phyloP scores from a whole-genome alignment of 1,284 basidiomycete genomes.

The Moesziomyces sp. region DNA sequence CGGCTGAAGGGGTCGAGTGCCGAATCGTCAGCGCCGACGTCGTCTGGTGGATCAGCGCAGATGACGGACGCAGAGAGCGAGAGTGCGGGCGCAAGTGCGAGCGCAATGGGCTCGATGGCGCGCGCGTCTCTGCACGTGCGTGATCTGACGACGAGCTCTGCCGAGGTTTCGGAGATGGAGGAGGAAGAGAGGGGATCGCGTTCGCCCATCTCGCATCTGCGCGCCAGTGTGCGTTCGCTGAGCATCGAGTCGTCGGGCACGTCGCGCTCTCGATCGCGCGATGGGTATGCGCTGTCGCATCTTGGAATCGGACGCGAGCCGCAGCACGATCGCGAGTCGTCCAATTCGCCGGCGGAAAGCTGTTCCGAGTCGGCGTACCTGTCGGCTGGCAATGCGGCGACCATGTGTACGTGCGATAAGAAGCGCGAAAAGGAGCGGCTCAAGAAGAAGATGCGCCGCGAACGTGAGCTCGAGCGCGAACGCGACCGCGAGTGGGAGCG shows the following conservation, averaged over 20 bases:
- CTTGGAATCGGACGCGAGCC: slow-evolving; percentile 5
- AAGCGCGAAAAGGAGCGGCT: slow-evolving; percentile 47
- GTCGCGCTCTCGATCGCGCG: slow-evolving; percentile 24
- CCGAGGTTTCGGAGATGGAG: slow-evolving; percentile 34
- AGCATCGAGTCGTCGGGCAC: slow-evolving; percentile 27
- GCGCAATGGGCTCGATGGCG: neutral
- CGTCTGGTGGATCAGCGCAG: slow-evolving; percentile 34
- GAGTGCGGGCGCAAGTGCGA: too few species aligned
- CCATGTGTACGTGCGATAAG: slow-evolving; percentile 45
- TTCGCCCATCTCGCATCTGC: slow-evolving; percentile 19
- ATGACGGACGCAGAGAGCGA: slow-evolving; percentile 43
- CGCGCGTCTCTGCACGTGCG: slow-evolving; percentile 1
- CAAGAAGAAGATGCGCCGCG: slow-evolving; percentile 46
- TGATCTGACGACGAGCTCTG: slow-evolving; percentile 9
- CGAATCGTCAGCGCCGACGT: slow-evolving; percentile 30
- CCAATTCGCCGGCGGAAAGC: slow-evolving; percentile 42
- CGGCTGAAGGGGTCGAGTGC: slow-evolving; percentile 17
- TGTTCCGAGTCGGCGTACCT: slow-evolving; percentile 35
- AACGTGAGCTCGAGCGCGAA: slow-evolving; percentile 48
- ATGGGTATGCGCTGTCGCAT: slow-evolving; percentile 15
- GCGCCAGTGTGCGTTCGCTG: slow-evolving; percentile 39
- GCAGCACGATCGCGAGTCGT: slow-evolving; percentile 38
- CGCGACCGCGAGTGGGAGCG: slow-evolving; percentile 51
- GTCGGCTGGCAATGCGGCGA: slow-evolving; percentile 13
- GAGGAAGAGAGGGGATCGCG: slow-evolving; percentile 23